Evolutionary conservation across 768 basidiomycete species (phyloP).

Genomic region (Omphalotus guepiniiformis): DNA sequence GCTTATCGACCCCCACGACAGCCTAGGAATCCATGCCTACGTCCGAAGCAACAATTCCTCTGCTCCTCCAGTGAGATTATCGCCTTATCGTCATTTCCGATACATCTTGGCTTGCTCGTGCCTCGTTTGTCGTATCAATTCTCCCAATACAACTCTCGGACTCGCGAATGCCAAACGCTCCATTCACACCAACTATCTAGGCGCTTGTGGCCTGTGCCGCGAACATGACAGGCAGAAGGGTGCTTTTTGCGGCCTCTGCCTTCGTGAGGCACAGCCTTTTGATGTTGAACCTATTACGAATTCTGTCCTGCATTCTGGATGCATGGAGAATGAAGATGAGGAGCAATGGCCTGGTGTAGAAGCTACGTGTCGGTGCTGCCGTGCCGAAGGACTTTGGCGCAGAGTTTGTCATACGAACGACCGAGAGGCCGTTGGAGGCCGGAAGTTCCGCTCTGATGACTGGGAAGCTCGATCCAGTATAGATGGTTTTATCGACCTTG

Average conservation of each 20-base stretch:
- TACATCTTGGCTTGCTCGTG: slow-evolving; percentile 53
- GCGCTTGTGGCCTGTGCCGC: slow-evolving; percentile 49
- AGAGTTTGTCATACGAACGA: neutral
- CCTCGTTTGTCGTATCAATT: slow-evolving; percentile 66
- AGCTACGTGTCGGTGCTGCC: slow-evolving; percentile 65
- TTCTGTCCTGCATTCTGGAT: slow-evolving; percentile 35
- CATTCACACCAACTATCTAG: slow-evolving; percentile 37
- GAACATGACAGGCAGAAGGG: slow-evolving; percentile 54
- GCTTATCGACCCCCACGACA: slow-evolving; percentile 59
- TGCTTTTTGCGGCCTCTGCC: slow-evolving; percentile 64
- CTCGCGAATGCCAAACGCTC: slow-evolving; percentile 48
- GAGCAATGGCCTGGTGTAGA: slow-evolving; percentile 62
- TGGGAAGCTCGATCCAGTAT: slow-evolving; percentile 56
- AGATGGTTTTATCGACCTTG: slow-evolving; percentile 70
- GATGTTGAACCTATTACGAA: slow-evolving; percentile 25
- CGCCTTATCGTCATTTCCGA: slow-evolving; percentile 60
- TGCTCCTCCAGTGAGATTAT: slow-evolving; percentile 33
- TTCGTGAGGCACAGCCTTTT: slow-evolving; percentile 52
- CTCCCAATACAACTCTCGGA: slow-evolving; percentile 45
- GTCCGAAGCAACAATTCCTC: slow-evolving; percentile 35
- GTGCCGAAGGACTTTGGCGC: slow-evolving; percentile 59
- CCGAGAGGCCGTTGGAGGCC: neutral
- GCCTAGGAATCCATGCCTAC: slow-evolving; percentile 44
- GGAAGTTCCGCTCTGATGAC: slow-evolving; percentile 24
- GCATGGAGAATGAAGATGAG: slow-evolving; percentile 70